Evolutionary conservation across 768 basidiomycete genomes (phyloP), one percentile per base, ranked within the genome.

Genomic region (Panellus pusillus): DNA sequence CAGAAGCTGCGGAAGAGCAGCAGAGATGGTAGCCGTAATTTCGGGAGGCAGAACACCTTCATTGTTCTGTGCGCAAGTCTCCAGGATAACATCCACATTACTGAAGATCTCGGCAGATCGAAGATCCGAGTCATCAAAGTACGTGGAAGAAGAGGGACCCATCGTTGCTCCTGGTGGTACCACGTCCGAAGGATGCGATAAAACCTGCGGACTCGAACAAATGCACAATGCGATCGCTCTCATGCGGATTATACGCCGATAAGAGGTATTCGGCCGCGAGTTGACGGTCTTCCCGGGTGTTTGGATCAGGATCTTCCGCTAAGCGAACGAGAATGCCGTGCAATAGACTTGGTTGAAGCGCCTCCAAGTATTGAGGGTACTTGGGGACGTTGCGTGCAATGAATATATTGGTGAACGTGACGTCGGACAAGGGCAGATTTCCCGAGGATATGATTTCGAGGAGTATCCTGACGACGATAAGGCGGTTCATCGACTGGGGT

Each of bases 351-450:
- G 87, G 81, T 0, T 60, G 58, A 19, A 86, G 71, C 38, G 93
- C 74, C 57, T 80, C 70, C 44, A 93, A 78, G 68, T 86, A 92
- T 70, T 97, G 94, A 1, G 89, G 85, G 71, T 98, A 99, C 72
- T 98, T 98, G 0, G 97, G 93, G 11, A 97, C 83, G 68, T 98
- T 99, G 54, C 95, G 87, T 4, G 97, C 92, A 52, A 98, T 80
- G 70, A 99, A 99, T 56, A 99, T 98, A 65, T 95, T 85, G 45
- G 96, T 79, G 68, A 99, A 91, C 3, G 91, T 93, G 53, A 74
- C 72, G 65, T 91, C 93, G 37, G 78, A 69, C 27, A 80, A 69
- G 0, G 82, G 71, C 24, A 93, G 70, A 44, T 77, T 75, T 19
- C 71, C 72, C 2, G 80, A 76, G 6, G 82, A 74, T 6, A 87